Evolutionary conservation across 805 yeast species (phyloP).

Genomic region (Komagataella phaffii): DNA sequence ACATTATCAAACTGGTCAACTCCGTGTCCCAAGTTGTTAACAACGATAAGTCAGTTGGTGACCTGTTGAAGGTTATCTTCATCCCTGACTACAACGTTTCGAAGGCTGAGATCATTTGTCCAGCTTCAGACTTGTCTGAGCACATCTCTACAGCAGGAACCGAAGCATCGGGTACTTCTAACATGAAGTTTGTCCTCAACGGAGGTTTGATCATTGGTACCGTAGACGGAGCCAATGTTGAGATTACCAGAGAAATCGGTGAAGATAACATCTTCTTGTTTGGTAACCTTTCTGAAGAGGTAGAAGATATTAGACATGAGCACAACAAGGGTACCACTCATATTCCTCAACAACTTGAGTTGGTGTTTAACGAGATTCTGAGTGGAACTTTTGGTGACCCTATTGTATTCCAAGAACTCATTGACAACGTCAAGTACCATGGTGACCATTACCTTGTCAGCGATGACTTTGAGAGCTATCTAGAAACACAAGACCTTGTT

Average conservation of each 20-base stretch:
- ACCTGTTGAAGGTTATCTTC: slow-evolving; percentile 73
- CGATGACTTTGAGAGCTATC: slow-evolving; percentile 80
- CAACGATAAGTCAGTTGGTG: slow-evolving; percentile 60
- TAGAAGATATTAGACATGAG: slow-evolving; percentile 68
- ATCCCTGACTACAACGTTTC: slow-evolving; percentile 90
- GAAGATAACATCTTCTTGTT: slow-evolving; percentile 87
- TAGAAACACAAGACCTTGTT: slow-evolving; percentile 67
- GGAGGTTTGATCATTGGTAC: slow-evolving; percentile 94
- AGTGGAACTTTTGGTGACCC: slow-evolving; percentile 58
- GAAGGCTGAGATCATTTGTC: slow-evolving; percentile 82
- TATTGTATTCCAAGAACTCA: slow-evolving; percentile 50
- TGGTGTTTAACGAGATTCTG: slow-evolving; percentile 57
- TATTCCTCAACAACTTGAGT: slow-evolving; percentile 43
- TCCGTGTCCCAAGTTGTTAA: slow-evolving; percentile 73
- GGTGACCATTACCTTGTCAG: slow-evolving; percentile 82
- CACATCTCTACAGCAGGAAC: slow-evolving; percentile 97
- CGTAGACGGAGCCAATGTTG: slow-evolving; percentile 95
- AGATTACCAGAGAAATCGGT: slow-evolving; percentile 86
- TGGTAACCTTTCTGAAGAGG: slow-evolving; percentile 84
- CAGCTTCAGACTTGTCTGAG: slow-evolving; percentile 84
- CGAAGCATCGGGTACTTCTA: slow-evolving; percentile 92
- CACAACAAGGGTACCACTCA: slow-evolving; percentile 50
- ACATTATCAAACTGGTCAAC: slow-evolving; percentile 76
- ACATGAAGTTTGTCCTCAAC: slow-evolving; percentile 89
- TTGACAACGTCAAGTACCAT: slow-evolving; percentile 56